phyloP scores from a whole-genome alignment of 2,329 filamentous ascomycete species.

The Arthroderma sp. region DNA sequence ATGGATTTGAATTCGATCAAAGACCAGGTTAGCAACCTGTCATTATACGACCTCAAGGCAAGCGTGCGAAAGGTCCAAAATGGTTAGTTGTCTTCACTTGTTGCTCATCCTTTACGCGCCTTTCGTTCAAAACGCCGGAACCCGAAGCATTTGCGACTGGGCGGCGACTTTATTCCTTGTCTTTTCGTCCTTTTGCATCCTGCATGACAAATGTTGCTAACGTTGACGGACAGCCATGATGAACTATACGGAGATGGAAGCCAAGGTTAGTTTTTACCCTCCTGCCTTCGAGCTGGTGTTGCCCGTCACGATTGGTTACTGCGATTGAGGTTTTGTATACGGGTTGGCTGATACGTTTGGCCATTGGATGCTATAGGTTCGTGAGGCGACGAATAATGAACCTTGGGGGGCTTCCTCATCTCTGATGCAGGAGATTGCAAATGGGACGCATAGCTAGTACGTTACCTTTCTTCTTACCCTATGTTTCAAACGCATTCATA shows the following conservation, averaged over 20 bases:
- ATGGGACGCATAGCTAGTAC: slow-evolving; percentile 95
- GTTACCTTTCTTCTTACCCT: slow-evolving; percentile 21
- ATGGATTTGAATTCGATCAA: slow-evolving; percentile 84
- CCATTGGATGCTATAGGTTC: slow-evolving; percentile 45
- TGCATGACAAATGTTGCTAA: slow-evolving; percentile 2
- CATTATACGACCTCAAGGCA: slow-evolving; percentile 89
- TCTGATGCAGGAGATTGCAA: slow-evolving; percentile 95
- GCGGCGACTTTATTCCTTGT: neutral
- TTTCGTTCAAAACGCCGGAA: no score
- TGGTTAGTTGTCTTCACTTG: slow-evolving; percentile 43
- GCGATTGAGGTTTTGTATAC: slow-evolving; percentile 6
- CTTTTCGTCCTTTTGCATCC: neutral
- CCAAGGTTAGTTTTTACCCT: slow-evolving; percentile 36
- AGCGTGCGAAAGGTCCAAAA: slow-evolving; percentile 92
- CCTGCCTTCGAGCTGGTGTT: neutral
- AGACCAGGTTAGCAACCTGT: slow-evolving; percentile 79
- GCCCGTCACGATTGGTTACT: neutral
- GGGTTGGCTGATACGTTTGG: neutral
- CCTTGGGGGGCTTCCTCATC: slow-evolving; percentile 82
- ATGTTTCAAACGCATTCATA: neutral
- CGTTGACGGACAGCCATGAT: slow-evolving; percentile 58
- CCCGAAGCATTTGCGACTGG: neutral
- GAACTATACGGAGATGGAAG: slow-evolving; percentile 95
- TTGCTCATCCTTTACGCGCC: no score
- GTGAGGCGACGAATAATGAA: slow-evolving; percentile 98